Base-by-base conservation (phyloP, 257 asterid genomes). In the Cordia subcordata region DNA sequence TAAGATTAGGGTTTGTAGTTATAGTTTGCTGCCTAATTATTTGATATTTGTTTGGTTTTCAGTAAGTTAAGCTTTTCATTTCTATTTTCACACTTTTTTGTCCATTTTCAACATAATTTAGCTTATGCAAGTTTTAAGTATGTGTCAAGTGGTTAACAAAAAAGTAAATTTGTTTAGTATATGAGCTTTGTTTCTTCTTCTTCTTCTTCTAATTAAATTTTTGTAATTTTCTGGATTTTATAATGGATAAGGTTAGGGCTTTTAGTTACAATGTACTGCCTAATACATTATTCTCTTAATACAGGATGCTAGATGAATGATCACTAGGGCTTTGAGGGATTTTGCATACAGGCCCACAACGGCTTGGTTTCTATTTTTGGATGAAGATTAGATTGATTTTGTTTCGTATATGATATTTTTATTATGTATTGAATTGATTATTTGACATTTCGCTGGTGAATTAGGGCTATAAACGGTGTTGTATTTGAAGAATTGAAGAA, bases 401-500 rank as follows among this genome's bases (percentile, higher is more conserved):
- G 51, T 14, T 51, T 57, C 8, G n/a, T 19, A 35, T 53, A 47
- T 60, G 10, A 35, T 35, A 39, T 38, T 62, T 20, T 51, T 55
- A 68, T 68, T 61, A 49, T 60, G 17, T 66, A 33, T 60, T 62
- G 53, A 47, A 63, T 69, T 64, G 67, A 58, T 64, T 55, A 54
- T 73, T 68, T 77, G 75, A 68, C 72, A 22, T 53, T 63, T 70
- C 58, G 35, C 49, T 27, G 53, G 71, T 76, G 82, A 72, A 75
- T 62, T 73, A 71, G 73, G 80, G 50, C 63, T 65, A 23, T 16
- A 47, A 49, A 39, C 63, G 63, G 57, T 55, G 58, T 58, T 11
- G 66, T 8, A 56, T 73, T 72, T 62, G 78, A 75, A 61, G 57
- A 51, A 54, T 57, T 55, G 85, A 78, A 53, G 81, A 66, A 71